Conservation (phyloP, 139 green algal species). For the Gonium pectorale region DNA sequence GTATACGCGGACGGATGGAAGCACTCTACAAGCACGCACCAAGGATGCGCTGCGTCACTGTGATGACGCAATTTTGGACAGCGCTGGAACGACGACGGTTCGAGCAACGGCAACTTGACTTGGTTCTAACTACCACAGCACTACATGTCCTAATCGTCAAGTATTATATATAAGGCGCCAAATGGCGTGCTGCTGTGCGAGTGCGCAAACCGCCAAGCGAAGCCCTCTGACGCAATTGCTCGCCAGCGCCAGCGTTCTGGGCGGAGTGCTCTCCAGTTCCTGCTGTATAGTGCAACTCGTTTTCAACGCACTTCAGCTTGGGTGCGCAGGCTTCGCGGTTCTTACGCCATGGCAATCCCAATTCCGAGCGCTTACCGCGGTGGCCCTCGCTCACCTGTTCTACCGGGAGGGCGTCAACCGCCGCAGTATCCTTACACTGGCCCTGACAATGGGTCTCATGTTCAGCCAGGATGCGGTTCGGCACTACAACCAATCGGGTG, state of each 20-base stretch:
- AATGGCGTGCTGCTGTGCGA: not conserved
- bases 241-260: not conserved
- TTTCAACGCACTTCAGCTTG: slow-evolving; percentile 25
- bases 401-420: slow-evolving; percentile 23
- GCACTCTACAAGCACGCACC: too few relatives aligned
- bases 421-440: slow-evolving; percentile 20
- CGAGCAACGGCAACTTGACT: too few relatives aligned
- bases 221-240: not conserved
- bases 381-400: slow-evolving; percentile 20
- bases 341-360: slow-evolving; percentile 30
- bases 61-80: too few relatives aligned
- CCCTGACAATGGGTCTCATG: slow-evolving; percentile 2
- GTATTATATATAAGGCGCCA: too few relatives aligned
- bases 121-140: too few relatives aligned
- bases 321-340: slow-evolving; percentile 47
- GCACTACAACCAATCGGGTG: slow-evolving; percentile 2
- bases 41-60: too few relatives aligned
- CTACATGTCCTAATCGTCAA: too few relatives aligned
- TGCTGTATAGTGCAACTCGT: slow-evolving; percentile 53
- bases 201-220: not conserved
- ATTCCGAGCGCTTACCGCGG: not conserved
- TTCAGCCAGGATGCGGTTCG: slow-evolving; percentile 36
- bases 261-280: slow-evolving; percentile 1
- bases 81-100: too few relatives aligned
- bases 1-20: too few relatives aligned